Evolutionary conservation across 495 filamentous ascomycete species (phyloP).

Genomic region (Penicillium lagena): DNA sequence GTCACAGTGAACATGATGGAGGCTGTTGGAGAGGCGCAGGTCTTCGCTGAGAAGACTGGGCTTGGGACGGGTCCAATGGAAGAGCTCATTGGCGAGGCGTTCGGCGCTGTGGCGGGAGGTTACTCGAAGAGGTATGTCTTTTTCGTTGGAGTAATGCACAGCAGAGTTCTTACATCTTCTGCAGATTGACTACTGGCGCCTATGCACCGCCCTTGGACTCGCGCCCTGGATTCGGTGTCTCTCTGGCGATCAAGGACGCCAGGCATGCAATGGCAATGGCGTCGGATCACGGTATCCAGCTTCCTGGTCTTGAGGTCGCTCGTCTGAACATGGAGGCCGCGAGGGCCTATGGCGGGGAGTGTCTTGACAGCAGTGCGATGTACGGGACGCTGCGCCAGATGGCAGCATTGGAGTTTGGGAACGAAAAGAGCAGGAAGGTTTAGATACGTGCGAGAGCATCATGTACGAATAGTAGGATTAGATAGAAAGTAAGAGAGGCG

Average conservation of each 20-base stretch:
- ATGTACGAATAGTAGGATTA: not conserved
- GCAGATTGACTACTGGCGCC: slow-evolving; percentile 36
- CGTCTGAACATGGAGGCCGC: slow-evolving; percentile 36
- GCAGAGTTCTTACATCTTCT: not conserved
- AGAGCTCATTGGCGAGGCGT: slow-evolving; percentile 43
- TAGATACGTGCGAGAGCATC: slow-evolving; percentile 3
- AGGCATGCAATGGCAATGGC: slow-evolving; percentile 34
- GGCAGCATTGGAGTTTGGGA: slow-evolving; percentile 39
- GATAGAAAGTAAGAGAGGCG: no score
- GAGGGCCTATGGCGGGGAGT: slow-evolving; percentile 34
- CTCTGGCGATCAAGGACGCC: slow-evolving; percentile 41
- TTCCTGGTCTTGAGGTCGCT: slow-evolving; percentile 33
- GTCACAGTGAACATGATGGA: slow-evolving; percentile 45
- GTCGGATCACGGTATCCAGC: slow-evolving; percentile 23
- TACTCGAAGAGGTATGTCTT: slow-evolving; percentile 39
- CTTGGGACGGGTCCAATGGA: slow-evolving; percentile 45
- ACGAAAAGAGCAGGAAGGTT: slow-evolving; percentile 37
- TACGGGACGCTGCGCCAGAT: slow-evolving; percentile 37
- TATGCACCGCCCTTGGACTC: slow-evolving; percentile 38
- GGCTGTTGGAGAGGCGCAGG: slow-evolving; percentile 46
- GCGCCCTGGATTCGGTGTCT: slow-evolving; percentile 39
- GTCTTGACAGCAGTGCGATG: slow-evolving; percentile 40
- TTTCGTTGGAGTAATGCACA: not conserved
- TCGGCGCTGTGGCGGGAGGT: slow-evolving; percentile 42
- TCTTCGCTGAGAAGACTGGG: slow-evolving; percentile 49